Evolutionary conservation across 176 grass and related monocot genomes (phyloP).

Genomic region (Oryza longistaminata): DNA sequence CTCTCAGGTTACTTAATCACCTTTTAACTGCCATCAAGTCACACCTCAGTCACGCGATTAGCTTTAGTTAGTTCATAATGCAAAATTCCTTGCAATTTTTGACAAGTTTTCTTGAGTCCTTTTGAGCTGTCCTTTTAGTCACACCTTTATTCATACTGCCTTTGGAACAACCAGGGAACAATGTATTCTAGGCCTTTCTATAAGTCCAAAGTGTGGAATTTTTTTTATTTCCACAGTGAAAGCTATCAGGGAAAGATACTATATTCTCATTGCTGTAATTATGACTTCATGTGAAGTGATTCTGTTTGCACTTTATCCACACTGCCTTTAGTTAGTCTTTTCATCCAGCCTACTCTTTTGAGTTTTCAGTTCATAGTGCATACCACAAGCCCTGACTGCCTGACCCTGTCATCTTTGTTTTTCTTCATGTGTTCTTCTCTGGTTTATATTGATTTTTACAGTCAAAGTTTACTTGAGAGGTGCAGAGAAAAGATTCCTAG

Average conservation of each 20-base stretch:
- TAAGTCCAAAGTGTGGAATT: slow-evolving; percentile 17
- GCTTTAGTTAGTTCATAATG: slow-evolving; percentile 10
- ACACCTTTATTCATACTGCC: slow-evolving; percentile 21
- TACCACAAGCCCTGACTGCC: neutral
- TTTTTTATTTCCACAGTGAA: neutral
- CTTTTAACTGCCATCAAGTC: neutral
- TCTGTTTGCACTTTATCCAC: slow-evolving; percentile 22
- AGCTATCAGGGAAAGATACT: slow-evolving; percentile 19
- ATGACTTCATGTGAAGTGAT: slow-evolving; percentile 35
- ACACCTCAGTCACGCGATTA: neutral
- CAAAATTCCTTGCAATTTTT: slow-evolving; percentile 32
- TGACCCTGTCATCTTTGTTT: neutral
- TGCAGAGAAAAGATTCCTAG: slow-evolving; percentile 20
- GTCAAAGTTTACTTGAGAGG: slow-evolving; percentile 13
- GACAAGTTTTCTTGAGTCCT: slow-evolving; percentile 18
- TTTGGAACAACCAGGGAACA: slow-evolving; percentile 41
- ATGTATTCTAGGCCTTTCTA: slow-evolving; percentile 29
- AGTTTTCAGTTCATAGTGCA: slow-evolving; percentile 31
- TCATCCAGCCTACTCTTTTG: slow-evolving; percentile 1
- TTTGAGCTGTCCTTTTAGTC: slow-evolving; percentile 29
- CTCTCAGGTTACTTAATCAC: neutral
- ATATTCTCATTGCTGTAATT: slow-evolving; percentile 35
- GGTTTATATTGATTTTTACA: neutral
- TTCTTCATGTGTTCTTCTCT: neutral
- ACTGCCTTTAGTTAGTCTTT: slow-evolving; percentile 26